Conservation (phyloP, 305 asterid genomes). For the Fraxinus sp. region DNA sequence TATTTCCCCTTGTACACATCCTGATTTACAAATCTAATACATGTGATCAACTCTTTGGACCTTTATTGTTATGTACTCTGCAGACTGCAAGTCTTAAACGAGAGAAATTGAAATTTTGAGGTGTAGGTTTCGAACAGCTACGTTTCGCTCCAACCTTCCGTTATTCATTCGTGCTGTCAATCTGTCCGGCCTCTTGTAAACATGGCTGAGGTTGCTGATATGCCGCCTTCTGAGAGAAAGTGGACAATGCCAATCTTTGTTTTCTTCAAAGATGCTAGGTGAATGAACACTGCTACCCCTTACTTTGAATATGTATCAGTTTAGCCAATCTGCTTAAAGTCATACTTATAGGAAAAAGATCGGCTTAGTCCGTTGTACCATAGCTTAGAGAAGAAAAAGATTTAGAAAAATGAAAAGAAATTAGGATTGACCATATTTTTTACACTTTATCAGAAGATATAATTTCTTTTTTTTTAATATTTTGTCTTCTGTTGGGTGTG, state of each 20-base stretch:
- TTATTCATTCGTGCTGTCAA: background rate
- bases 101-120: background rate
- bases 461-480: background rate
- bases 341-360: background rate
- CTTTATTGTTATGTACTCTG: background rate
- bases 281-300: background rate
- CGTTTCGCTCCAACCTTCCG: background rate
- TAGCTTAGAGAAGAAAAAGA: background rate
- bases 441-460: background rate
- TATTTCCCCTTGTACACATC: background rate
- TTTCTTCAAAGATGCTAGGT: conserved; percentile 66
- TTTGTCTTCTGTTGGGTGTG: background rate
- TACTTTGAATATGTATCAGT: background rate
- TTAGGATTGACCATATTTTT: background rate
- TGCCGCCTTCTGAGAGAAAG: conserved; percentile 25
- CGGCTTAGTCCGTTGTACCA: background rate
- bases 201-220: conserved; percentile 51
- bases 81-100: background rate
- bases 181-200: background rate
- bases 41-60: background rate
- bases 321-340: background rate
- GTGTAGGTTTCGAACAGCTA: conserved; percentile 11
- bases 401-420: background rate
- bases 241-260: conserved; percentile 62
- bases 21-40: background rate